phyloP scores from a whole-genome alignment of 176 grass and related monocot genomes.

The Eleusine coracana region DNA sequence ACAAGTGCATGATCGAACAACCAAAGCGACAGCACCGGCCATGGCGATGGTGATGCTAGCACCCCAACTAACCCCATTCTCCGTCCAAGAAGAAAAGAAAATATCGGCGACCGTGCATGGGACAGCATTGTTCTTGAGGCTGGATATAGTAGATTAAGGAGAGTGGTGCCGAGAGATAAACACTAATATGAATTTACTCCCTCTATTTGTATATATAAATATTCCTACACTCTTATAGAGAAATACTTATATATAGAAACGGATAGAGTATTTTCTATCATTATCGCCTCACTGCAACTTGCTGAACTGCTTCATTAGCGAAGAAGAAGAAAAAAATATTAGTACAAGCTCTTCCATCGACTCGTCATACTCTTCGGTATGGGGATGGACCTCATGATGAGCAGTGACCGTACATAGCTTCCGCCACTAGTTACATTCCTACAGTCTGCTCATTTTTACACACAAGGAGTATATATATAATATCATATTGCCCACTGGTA shows the following conservation, averaged over 20 bases:
- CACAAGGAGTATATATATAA: no score
- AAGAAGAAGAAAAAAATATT: no score
- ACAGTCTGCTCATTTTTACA: no score
- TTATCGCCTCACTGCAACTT: neutral
- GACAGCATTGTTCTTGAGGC: neutral
- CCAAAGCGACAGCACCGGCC: slow-evolving; percentile 15
- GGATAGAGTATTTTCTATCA: no score
- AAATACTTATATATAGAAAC: no score
- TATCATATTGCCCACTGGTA: no score
- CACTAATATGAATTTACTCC: no score
- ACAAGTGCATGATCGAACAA: slow-evolving; percentile 6
- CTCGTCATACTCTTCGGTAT: neutral
- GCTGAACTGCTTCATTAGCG: neutral
- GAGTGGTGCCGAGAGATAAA: neutral
- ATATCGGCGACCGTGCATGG: neutral
- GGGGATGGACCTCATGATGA: no score
- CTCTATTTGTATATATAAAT: no score
- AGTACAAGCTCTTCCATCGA: neutral
- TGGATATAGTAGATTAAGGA: neutral
- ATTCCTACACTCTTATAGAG: no score
- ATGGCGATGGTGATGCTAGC: neutral
- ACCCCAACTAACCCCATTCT: slow-evolving; percentile 12
- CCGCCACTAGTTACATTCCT: no score
- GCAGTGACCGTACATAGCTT: no score
- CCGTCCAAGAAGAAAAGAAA: slow-evolving; percentile 8